Base-by-base conservation (phyloP, 345 rosid species). In the Syzygium oleosum region DNA sequence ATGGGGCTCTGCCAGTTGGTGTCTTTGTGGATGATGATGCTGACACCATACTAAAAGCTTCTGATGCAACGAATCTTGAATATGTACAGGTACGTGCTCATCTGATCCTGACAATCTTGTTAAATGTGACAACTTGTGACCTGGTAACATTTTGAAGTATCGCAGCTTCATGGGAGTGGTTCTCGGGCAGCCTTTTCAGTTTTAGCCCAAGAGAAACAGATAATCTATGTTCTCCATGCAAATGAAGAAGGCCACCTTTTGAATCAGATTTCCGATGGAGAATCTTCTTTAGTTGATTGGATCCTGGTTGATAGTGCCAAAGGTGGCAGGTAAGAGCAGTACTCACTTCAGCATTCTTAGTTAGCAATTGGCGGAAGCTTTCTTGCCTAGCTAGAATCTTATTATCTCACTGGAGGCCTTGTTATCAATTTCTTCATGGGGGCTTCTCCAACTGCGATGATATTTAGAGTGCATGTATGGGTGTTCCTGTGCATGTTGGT, bases 11-110 rank as follows among this genome's bases (percentile, higher is more conserved):
- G 85, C 97, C 98, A 21, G 98, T 96, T 88, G 99, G 99, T 85
- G 98, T 96, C 53, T 96, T 96, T 91, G 99, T 96, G 73, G 96
- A 96, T 73, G 99, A 98, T 89, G 96, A 96, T 85, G 91, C 91
- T 9, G 89, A 89, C 49, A 94, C 96, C 5, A 94, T 96, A 87
- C 61, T 94, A 27, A 93, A 94, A 88, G 97, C 95, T 85, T 93
- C 96, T 43, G 96, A 96, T 86, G 89, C 90, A 9, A 89, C 98
- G 12, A 91, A 95, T 91, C 94, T 95, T 85, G 98, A 95, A 84
- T 91, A 94, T 90, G 92, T 98, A 87, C 97, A 96, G 97, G 99
- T 94, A 85, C 85, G 51, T 85, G 34, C 86, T 86, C 53, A 52
- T 90, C 43, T 85, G 86, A 52, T 85, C 29, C 65, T 83, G 83